These are phyloP conservation scores for Sugiyamaella smithiae DNA, from an alignment of 805 yeast genomes.

Conservation along the genomic window DNA sequence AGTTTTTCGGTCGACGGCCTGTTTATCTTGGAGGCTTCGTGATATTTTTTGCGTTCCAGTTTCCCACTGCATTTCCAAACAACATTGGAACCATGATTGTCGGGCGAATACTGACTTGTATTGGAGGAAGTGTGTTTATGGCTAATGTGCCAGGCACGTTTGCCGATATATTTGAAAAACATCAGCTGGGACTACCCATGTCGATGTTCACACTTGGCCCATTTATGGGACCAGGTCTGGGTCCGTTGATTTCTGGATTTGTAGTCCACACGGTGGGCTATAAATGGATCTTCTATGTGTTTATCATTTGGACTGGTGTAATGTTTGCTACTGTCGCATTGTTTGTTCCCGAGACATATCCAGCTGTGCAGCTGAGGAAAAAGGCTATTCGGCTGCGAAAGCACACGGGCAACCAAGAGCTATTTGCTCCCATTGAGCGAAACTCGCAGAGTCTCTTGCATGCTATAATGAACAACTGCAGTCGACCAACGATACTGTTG, in stretches of 20 bases:
- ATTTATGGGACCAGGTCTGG: conserved; percentile 71
- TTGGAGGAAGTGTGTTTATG: conserved; percentile 76
- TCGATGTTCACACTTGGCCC: conserved; percentile 73
- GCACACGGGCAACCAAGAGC: conserved; percentile 37
- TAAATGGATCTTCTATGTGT: conserved; percentile 68
- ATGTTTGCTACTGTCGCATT: conserved; percentile 47
- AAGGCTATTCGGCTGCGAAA: conserved; percentile 60
- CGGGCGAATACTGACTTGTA: conserved; percentile 69
- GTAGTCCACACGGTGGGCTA: conserved; percentile 58
- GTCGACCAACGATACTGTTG: conserved; percentile 51
- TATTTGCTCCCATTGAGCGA: conserved; percentile 43
- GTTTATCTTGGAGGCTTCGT: conserved; percentile 54
- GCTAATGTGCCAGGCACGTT: conserved; percentile 84
- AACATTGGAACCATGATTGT: conserved; percentile 42
- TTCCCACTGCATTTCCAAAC: conserved; percentile 45
- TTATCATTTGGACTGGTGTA: conserved; percentile 59
- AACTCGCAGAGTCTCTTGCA: conserved; percentile 4
- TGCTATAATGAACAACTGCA: conserved; percentile 39
- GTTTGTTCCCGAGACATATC: conserved; percentile 65
- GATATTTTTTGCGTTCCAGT: conserved; percentile 45
- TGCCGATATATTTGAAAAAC: conserved; percentile 68
- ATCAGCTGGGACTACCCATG: conserved; percentile 69
- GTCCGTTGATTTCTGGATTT: conserved; percentile 61
- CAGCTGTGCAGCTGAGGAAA: conserved; percentile 70
- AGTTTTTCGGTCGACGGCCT: conserved; percentile 66